Evolutionary conservation across 1,284 basidiomycete species (phyloP).

Genomic region (Cryptococcus amylolentus): DNA sequence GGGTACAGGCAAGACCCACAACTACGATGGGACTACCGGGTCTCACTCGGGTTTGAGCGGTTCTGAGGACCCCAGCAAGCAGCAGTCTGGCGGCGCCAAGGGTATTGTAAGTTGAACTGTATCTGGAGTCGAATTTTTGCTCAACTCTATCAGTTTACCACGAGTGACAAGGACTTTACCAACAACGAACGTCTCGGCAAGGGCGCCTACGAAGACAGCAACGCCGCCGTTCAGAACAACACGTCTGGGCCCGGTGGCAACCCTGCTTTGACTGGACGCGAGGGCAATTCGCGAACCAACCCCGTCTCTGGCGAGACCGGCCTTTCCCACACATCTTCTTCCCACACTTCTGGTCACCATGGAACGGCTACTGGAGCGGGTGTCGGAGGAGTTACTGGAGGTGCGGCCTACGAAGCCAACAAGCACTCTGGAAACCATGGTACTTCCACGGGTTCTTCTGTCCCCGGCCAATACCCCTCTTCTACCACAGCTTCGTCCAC

Average conservation of each 20-base stretch:
- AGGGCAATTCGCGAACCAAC: constrained; percentile 29
- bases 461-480: not conserved
- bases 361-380: constrained; percentile 3
- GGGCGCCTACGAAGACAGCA: constrained; percentile 26
- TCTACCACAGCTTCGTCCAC: not conserved
- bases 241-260: constrained; percentile 31
- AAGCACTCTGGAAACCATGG: not conserved
- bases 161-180: constrained; percentile 35
- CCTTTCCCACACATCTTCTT: not conserved
- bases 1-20: constrained; percentile 3
- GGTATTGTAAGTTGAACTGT: constrained; percentile 1
- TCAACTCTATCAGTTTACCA: constrained; percentile 22
- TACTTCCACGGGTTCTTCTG: not conserved
- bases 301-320: constrained; percentile 22
- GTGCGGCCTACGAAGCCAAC: not conserved
- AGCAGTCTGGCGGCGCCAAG: constrained; percentile 4
- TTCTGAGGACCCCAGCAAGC: constrained; percentile 1
- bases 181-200: constrained; percentile 15
- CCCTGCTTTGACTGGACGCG: constrained; percentile 36
- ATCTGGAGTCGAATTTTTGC: not conserved
- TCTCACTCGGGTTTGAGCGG: not conserved
- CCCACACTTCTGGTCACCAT: constrained; percentile 3
- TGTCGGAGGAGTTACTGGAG: constrained; percentile 4
- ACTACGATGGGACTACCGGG: constrained; percentile 1
- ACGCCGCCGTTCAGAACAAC: constrained; percentile 28